These are phyloP conservation scores for Davidsoniella eucalypti DNA, from an alignment of 2,329 filamentous ascomycete genomes.

Conservation along the genomic window DNA sequence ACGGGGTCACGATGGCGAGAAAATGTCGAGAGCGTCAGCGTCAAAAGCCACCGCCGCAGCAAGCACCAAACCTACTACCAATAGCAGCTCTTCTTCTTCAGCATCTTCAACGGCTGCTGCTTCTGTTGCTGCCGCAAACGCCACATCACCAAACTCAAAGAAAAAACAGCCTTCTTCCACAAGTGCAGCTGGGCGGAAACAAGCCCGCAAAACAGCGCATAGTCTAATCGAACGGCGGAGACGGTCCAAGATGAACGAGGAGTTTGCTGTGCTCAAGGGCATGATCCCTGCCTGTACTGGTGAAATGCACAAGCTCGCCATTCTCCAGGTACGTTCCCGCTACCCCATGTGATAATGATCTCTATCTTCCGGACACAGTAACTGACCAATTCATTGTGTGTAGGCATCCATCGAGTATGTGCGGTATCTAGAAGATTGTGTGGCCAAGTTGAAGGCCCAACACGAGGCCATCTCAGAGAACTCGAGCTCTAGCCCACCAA, in stretches of 20 bases:
- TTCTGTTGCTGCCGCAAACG: conserved; percentile 5
- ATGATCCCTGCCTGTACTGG: conserved; percentile 95
- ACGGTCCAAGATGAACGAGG: conserved; percentile 96
- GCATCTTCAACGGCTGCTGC: conserved; percentile 9
- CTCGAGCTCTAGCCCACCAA: not conserved
- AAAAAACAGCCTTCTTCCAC: conserved; percentile 62
- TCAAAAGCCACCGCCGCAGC: not conserved
- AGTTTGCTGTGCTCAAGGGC: conserved; percentile 80
- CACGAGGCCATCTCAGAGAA: conserved; percentile 22
- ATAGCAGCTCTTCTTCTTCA: not conserved
- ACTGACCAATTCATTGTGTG: not conserved
- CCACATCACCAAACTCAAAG: conserved; percentile 32
- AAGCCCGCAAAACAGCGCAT: conserved; percentile 88
- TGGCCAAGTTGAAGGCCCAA: conserved; percentile 57
- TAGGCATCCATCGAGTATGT: conserved; percentile 95
- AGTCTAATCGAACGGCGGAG: conserved; percentile 82
- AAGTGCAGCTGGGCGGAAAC: conserved; percentile 82
- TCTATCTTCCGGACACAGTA: not conserved
- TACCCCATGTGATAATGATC: not conserved
- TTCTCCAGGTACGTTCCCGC: conserved; percentile 55
- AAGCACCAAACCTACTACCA: conserved; percentile 10
- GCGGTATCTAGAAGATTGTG: conserved; percentile 80
- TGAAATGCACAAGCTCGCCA: conserved; percentile 96
- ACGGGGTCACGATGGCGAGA: conserved; percentile 25
- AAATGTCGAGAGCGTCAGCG: conserved; percentile 7